Evolutionary conservation across 306 rosid species (phyloP).

Genomic region (Medicago arabica): DNA sequence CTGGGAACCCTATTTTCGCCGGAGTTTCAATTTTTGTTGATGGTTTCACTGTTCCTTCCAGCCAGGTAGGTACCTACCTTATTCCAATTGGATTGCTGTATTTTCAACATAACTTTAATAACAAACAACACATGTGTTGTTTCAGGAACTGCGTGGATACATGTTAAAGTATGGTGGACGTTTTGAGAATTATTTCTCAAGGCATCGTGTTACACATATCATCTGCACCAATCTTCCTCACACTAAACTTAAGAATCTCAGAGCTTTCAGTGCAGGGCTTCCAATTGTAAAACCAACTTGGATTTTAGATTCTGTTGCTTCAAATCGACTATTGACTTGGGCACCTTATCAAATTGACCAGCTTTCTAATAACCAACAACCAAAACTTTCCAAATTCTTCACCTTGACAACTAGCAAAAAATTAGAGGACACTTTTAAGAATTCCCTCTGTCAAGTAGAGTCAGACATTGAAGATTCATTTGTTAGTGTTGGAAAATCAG

Average conservation of each 20-base stretch:
- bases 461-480: constrained; percentile 54
- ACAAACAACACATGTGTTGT: constrained; percentile 6
- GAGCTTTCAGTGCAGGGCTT: constrained; percentile 89
- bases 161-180: constrained; percentile 85
- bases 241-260: constrained; percentile 76
- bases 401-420: constrained; percentile 52
- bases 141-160: constrained; percentile 83
- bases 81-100: neutral
- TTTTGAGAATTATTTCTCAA: constrained; percentile 90
- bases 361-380: constrained; percentile 73
- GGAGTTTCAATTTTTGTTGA: constrained; percentile 91
- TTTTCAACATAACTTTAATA: too few relatives aligned
- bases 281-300: constrained; percentile 93
- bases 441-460: constrained; percentile 41
- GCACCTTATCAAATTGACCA: constrained; percentile 83
- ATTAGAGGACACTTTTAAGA: neutral
- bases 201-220: constrained; percentile 78
- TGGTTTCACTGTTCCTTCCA: constrained; percentile 91
- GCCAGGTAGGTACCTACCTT: constrained; percentile 68
- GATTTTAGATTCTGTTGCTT: constrained; percentile 86
- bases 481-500: constrained; percentile 44
- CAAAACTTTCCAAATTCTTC: constrained; percentile 76
- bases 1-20: constrained; percentile 58
- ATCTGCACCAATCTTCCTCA: constrained; percentile 87
- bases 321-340: constrained; percentile 84